Conservation (phyloP, 345 rosid species). For the Trapa incisa region DNA sequence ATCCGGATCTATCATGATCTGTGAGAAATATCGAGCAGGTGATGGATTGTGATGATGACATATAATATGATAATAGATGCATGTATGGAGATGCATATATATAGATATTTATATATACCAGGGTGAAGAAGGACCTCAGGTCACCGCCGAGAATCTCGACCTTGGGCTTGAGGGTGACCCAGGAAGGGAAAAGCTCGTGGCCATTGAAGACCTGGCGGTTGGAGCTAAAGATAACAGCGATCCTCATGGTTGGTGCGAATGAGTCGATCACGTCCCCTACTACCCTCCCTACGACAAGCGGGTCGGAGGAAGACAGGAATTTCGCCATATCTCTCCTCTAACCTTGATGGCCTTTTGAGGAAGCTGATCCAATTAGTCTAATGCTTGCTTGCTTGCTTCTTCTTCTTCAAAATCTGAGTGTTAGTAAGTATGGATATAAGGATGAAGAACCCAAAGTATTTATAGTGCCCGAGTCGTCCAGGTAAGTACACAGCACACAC, state of each 20-base stretch:
- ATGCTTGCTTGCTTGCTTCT: too few relatives aligned
- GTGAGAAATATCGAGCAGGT: background rate
- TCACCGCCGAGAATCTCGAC: conserved; percentile 68
- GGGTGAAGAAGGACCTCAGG: conserved; percentile 61
- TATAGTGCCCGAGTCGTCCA: too few relatives aligned
- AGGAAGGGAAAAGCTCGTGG: conserved; percentile 59
- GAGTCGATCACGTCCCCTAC: conserved; percentile 71
- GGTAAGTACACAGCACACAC: too few relatives aligned
- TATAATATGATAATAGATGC: too few relatives aligned
- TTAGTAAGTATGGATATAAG: too few relatives aligned
- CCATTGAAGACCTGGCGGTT: conserved; percentile 66
- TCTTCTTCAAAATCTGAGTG: too few relatives aligned
- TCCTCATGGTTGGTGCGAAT: conserved; percentile 46
- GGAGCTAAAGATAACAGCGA: conserved; percentile 51
- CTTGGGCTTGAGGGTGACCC: conserved; percentile 42
- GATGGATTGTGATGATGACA: background rate
- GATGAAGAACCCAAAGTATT: too few relatives aligned
- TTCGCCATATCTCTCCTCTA: conserved; percentile 25
- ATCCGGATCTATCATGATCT: conserved; percentile 92
- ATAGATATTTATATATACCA: conserved; percentile 21
- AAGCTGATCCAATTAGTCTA: too few relatives aligned
- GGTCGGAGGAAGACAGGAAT: conserved; percentile 23
- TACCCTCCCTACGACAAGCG: conserved; percentile 53
- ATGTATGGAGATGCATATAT: background rate
- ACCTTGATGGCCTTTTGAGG: too few relatives aligned